Conservation (phyloP, 768 basidiomycete genomes). For the Pisolithus marmoratus region DNA sequence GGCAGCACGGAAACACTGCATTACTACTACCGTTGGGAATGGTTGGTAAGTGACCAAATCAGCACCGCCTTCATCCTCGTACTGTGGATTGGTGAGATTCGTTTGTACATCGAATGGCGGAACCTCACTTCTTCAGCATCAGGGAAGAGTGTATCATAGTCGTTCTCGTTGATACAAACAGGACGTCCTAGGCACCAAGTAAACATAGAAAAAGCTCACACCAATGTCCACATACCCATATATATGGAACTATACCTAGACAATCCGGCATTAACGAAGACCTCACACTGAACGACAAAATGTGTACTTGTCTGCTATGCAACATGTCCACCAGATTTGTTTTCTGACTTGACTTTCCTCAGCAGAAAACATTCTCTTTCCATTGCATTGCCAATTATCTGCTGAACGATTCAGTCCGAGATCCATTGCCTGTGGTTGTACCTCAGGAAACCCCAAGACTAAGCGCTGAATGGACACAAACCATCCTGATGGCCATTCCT, state of each 20-base stretch:
- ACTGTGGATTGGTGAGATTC: constrained; percentile 32
- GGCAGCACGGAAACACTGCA: constrained; percentile 52
- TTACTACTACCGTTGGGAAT: constrained; percentile 34
- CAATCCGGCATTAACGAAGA: constrained; percentile 2
- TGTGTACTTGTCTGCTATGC: constrained; percentile 60
- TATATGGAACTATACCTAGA: constrained; percentile 65
- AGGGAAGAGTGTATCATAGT: constrained; percentile 65
- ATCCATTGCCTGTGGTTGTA: constrained; percentile 57
- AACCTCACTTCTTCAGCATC: constrained; percentile 44
- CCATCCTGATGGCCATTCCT: constrained; percentile 77
- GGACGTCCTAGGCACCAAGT: constrained; percentile 48
- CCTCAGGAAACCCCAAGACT: constrained; percentile 1
- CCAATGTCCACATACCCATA: constrained; percentile 44
- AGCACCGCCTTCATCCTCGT: constrained; percentile 43
- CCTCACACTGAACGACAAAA: constrained; percentile 1
- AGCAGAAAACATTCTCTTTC: constrained; percentile 52
- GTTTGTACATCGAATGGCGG: background rate
- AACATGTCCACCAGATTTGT: constrained; percentile 79
- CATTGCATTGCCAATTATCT: constrained; percentile 64
- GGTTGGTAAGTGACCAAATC: constrained; percentile 38
- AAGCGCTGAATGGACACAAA: constrained; percentile 19
- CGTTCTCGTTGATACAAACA: constrained; percentile 58
- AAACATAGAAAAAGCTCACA: background rate
- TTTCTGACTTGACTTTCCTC: constrained; percentile 67
- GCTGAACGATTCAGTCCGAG: constrained; percentile 77